Base-by-base conservation (phyloP, 2,329 filamentous ascomycete genomes). In the Lasiodiplodia theobromae region DNA sequence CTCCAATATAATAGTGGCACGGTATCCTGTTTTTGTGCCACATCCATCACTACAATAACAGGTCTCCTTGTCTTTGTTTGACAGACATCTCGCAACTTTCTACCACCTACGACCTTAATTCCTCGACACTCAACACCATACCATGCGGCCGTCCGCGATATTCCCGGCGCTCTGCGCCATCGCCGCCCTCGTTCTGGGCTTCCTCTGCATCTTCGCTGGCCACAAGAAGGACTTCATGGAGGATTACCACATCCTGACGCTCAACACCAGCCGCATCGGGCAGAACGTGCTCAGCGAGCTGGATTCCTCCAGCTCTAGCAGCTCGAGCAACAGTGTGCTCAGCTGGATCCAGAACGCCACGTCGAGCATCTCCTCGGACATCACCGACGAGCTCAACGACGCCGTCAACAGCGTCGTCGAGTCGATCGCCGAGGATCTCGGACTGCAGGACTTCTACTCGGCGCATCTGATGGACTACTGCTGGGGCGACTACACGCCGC, bases 391-490 rank as follows among this genome's bases (percentile, higher is more conserved):
- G 60, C 71, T 79, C 2, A 68, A 68, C 51, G 52, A 62, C 10
- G 67, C 49, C 23, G 49, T 68, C 49, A 68, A 68, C 67, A 64
- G 57, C 25, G 44, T 64, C 37, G 72, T 82, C 47, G 78, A 77
- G 73, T 77, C 80, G 58, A 75, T 86, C 31, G 82, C 84, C 23
- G 75, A 82, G 56, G 76, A 81, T 21, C 77, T 89, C 18, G 85
- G 86, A 47, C 80, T 89, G 44, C 81, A 86, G 51, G 85, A 89
- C 76, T 91, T 87, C 77, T 90, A 90, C 79, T 85, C 83, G 23
- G 81, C 86, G 18, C 87, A 91, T 75, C 74, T 90, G 67, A 84
- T 89, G 78, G 83, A 86, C 75, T 87, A 86, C 79, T 91, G 89
- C 78, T 82, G 79, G 69, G 84, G 84, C 67, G 79, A 79, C 72